A percentile compares a stretch with the other conserved stretches of the same genome.
Conservation (phyloP, 305 asterid species). For the Coffea humblotiana region DNA sequence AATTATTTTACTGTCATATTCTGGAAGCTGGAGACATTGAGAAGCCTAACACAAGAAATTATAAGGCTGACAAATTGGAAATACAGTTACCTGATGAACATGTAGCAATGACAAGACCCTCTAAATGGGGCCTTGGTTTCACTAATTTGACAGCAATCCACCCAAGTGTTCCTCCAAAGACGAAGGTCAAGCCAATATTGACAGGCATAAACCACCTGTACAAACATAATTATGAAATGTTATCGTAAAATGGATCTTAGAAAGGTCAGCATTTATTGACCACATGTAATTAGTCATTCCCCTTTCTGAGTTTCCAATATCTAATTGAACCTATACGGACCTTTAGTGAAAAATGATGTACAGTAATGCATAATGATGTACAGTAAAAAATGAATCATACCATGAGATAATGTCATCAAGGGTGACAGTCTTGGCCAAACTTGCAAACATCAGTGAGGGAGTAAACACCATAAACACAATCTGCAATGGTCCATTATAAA, state of each 20-base stretch:
- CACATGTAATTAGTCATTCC: not conserved
- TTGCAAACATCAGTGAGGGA: conserved; percentile 64
- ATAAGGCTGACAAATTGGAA: not conserved
- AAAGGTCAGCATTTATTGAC: not conserved
- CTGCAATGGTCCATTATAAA: conserved; percentile 30
- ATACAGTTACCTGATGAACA: conserved; percentile 63
- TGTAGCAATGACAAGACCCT: conserved; percentile 61
- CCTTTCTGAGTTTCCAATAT: not conserved
- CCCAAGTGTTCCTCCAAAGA: conserved; percentile 70
- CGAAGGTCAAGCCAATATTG: conserved; percentile 67
- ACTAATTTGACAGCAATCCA: conserved; percentile 72
- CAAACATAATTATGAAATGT: not conserved
- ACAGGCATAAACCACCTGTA: conserved; percentile 92
- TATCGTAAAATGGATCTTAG: not conserved
- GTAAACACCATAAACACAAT: conserved; percentile 67
- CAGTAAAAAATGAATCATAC: conserved; percentile 22
- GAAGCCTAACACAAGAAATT: not conserved
- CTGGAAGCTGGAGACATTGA: not conserved
- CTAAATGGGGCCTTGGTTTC: conserved; percentile 63
- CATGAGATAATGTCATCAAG: conserved; percentile 71
- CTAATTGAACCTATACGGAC: not conserved
- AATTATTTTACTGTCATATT: not conserved
- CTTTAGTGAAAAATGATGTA: no score
- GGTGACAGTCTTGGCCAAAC: conserved; percentile 59
- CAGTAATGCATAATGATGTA: not conserved